phyloP scores from a whole-genome alignment of 768 basidiomycete genomes.

The Tulasnella sp. region DNA sequence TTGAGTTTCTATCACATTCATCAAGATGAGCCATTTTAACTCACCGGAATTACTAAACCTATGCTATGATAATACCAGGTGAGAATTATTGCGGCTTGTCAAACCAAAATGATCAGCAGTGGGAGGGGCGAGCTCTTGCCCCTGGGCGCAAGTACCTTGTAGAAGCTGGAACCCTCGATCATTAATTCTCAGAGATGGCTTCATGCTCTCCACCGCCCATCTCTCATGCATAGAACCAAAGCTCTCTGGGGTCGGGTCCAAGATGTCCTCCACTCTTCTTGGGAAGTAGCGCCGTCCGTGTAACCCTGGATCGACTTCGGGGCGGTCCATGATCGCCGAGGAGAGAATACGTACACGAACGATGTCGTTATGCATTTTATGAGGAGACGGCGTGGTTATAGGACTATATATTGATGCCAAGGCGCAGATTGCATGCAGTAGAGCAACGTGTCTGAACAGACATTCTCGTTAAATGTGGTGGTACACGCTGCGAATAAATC shows the following conservation, averaged over 20 bases:
- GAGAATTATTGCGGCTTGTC: not conserved
- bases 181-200: not conserved
- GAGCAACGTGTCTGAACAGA: not conserved
- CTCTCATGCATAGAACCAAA: not conserved
- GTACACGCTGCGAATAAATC: no score
- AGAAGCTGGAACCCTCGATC: not conserved
- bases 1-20: not conserved
- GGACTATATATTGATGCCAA: constrained; percentile 27
- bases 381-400: not conserved
- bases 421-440: constrained; percentile 28
- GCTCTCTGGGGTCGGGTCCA: not conserved
- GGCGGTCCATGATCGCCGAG: not conserved
- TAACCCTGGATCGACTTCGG: not conserved
- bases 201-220: not conserved
- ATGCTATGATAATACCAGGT: constrained; percentile 8
- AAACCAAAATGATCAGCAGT: not conserved
- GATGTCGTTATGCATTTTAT: not conserved
- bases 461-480: not conserved
- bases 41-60: not conserved
- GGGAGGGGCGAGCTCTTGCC: not conserved
- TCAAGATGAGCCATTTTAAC: not conserved
- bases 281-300: not conserved
- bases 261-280: not conserved
- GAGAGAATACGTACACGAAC: not conserved
- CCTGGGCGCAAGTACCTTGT: not conserved